These are phyloP conservation scores for Coleophoma eucalyptorum DNA, from an alignment of 2,329 filamentous ascomycete genomes.

Conservation along the genomic window DNA sequence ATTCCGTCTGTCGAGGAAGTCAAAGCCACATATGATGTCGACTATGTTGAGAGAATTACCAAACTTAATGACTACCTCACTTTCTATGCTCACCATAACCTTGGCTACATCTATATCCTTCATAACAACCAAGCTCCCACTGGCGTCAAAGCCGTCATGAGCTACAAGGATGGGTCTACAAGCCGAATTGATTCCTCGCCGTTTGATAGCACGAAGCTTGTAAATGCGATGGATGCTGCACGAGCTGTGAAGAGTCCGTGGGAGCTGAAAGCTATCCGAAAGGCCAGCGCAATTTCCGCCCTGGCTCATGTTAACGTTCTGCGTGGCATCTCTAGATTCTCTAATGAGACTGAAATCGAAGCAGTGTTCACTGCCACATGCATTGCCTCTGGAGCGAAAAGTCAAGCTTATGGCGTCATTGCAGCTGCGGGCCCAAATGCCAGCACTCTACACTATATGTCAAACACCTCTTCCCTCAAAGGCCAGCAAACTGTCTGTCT, in stretches of 20 bases:
- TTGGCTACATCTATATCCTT: slow-evolving; percentile 39
- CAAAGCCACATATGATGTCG: slow-evolving; percentile 60
- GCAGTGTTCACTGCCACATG: slow-evolving; percentile 73
- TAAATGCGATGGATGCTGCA: slow-evolving; percentile 71
- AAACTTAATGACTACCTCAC: slow-evolving; percentile 46
- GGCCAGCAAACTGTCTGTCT: slow-evolving; percentile 74
- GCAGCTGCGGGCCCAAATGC: slow-evolving; percentile 81
- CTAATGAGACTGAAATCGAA: slow-evolving; percentile 80
- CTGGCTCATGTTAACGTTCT: slow-evolving; percentile 74
- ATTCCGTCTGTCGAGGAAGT: slow-evolving; percentile 60
- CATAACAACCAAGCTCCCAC: slow-evolving; percentile 35
- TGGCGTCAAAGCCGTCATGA: background rate
- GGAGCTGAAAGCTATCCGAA: slow-evolving; percentile 77
- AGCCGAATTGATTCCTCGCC: slow-evolving; percentile 5
- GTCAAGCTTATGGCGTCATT: slow-evolving; percentile 86
- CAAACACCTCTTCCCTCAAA: slow-evolving; percentile 69
- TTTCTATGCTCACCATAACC: slow-evolving; percentile 34
- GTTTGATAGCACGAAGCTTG: slow-evolving; percentile 51
- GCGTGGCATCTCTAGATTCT: slow-evolving; percentile 54
- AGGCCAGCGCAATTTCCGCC: slow-evolving; percentile 77
- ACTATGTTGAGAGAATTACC: slow-evolving; percentile 60
- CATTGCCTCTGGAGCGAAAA: slow-evolving; percentile 66
- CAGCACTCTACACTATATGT: slow-evolving; percentile 80
- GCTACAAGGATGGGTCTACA: slow-evolving; percentile 1
- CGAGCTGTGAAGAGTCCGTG: slow-evolving; percentile 83